Evolutionary conservation across 2,329 filamentous ascomycete genomes (phyloP).

Genomic region (Plenodomus tracheiphilus): DNA sequence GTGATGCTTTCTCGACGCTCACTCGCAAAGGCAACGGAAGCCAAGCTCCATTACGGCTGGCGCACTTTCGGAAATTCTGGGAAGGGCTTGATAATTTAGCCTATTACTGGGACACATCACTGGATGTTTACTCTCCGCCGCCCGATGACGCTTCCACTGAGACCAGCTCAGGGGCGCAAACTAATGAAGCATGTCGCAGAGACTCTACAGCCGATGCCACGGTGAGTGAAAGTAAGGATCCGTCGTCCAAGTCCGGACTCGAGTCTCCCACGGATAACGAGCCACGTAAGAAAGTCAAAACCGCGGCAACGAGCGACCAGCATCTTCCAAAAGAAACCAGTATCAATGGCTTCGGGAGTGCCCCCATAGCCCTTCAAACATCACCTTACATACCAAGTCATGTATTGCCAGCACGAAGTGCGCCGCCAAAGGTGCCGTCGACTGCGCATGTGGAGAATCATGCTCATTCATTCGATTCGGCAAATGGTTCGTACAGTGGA

Average conservation of each 20-base stretch:
- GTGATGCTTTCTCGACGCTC: constrained; percentile 61
- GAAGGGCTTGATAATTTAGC: constrained; percentile 61
- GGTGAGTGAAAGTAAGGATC: constrained; percentile 3
- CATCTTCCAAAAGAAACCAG: constrained; percentile 12
- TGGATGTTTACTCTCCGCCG: constrained; percentile 57
- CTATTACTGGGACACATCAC: constrained; percentile 64
- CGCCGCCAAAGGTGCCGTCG: constrained; percentile 34
- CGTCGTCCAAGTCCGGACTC: constrained; percentile 12
- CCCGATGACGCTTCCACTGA: constrained; percentile 9
- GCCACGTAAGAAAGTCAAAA: constrained; percentile 47
- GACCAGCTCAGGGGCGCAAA: no score
- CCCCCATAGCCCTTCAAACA: background rate
- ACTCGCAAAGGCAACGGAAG: constrained; percentile 53
- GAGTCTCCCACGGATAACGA: constrained; percentile 23
- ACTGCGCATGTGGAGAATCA: constrained; percentile 20
- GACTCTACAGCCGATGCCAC: background rate
- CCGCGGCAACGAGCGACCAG: constrained; percentile 26
- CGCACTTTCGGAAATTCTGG: constrained; percentile 64
- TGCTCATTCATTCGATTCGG: constrained; percentile 28
- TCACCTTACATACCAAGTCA: constrained; percentile 23
- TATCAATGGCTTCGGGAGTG: constrained; percentile 12
- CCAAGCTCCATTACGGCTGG: constrained; percentile 54
- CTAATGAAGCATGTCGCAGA: constrained; percentile 3
- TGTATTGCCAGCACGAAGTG: constrained; percentile 30
- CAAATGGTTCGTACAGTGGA: constrained; percentile 56